These are phyloP conservation scores for Aspergillus cristatus DNA, from an alignment of 495 filamentous ascomycete species.

Conservation along the genomic window DNA sequence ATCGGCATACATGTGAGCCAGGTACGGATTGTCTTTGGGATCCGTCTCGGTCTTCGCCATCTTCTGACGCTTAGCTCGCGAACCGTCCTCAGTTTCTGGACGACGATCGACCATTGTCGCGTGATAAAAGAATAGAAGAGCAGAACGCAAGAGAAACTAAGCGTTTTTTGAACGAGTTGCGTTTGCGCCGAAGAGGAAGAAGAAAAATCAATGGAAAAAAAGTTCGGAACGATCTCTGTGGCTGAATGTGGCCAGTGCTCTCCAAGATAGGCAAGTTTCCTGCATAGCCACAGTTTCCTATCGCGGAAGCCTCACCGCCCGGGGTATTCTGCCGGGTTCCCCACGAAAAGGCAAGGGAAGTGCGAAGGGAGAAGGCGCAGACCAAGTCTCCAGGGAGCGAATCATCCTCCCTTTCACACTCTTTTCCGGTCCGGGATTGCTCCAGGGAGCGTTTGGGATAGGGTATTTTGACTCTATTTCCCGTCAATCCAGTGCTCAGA, in stretches of 20 bases:
- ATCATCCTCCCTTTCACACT: neutral
- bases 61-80: constrained; percentile 41
- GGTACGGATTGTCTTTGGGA: constrained; percentile 68
- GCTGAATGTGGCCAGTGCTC: constrained; percentile 1
- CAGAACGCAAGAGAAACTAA: too few species aligned
- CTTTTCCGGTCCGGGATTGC: neutral
- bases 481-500: too few species aligned
- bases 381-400: neutral
- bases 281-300: constrained; percentile 23
- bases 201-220: neutral
- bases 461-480: neutral
- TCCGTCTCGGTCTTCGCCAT: constrained; percentile 38
- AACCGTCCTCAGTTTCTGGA: constrained; percentile 32
- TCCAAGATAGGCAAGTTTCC: constrained; percentile 29
- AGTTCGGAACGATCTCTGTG: neutral
- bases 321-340: constrained; percentile 11
- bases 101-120: constrained; percentile 33
- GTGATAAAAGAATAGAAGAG: neutral
- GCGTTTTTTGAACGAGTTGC: constrained; percentile 2
- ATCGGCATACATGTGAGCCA: constrained; percentile 75
- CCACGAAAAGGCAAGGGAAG: constrained; percentile 4
- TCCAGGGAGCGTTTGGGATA: neutral
- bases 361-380: neutral
- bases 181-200: too few species aligned
- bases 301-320: constrained; percentile 7